Conservation (phyloP, 176 grass and related monocot species). For the Leersia perrieri region DNA sequence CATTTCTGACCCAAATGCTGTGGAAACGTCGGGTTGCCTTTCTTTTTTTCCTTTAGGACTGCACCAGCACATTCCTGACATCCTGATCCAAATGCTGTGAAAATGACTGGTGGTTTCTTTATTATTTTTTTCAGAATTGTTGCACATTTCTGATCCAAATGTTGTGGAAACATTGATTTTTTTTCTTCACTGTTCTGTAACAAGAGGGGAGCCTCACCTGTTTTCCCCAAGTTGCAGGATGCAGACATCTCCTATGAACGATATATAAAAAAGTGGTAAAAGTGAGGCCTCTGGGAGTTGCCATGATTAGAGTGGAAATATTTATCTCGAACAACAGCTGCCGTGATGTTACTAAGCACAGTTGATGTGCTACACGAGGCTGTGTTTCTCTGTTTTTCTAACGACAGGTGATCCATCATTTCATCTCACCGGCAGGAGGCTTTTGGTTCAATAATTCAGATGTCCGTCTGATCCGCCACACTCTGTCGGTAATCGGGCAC, state of each 20-base stretch:
- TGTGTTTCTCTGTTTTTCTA: not conserved
- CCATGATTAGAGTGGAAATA: not conserved
- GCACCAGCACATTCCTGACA: not conserved
- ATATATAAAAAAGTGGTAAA: not conserved
- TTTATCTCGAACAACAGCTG: not conserved
- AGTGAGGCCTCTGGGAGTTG: not conserved
- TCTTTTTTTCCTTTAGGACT: not conserved
- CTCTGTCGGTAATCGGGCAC: conserved; percentile 20
- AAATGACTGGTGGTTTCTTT: not conserved
- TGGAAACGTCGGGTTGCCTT: not conserved
- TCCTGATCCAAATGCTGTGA: not conserved
- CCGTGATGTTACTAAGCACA: not conserved
- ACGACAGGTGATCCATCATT: conserved; percentile 23
- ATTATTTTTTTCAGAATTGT: not conserved
- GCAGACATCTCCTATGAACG: conserved; percentile 2
- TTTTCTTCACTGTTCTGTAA: not conserved
- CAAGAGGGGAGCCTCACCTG: not conserved
- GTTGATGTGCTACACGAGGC: conserved; percentile 26
- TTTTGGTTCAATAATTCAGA: conserved; percentile 31
- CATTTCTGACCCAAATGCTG: not conserved
- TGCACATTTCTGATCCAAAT: not conserved
- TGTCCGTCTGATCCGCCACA: not conserved
- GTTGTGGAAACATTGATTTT: not conserved
- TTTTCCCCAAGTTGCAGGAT: not conserved
- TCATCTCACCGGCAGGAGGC: conserved; percentile 18